Conservation (phyloP, 805 yeast species). For the Metschnikowia lachancei region DNA sequence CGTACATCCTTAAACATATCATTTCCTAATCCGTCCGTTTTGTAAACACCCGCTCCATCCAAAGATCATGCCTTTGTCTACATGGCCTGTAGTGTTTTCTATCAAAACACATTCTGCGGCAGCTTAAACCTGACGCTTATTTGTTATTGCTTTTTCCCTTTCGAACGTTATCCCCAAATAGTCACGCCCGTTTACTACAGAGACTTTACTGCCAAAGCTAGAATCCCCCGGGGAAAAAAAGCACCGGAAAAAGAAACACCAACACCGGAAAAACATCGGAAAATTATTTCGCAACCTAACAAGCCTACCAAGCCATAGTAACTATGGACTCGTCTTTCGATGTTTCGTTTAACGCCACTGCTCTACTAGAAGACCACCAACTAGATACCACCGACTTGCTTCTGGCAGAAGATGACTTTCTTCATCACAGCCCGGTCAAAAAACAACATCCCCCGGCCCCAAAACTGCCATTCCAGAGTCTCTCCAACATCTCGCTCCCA, state of each 20-base stretch:
- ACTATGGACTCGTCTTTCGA: constrained; percentile 19
- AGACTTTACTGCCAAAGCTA: background rate
- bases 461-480: constrained; percentile 9
- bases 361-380: constrained; percentile 19
- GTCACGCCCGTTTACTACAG: too few relatives aligned
- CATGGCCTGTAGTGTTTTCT: background rate
- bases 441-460: background rate
- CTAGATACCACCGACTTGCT: constrained; percentile 16
- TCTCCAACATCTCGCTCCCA: constrained; percentile 13
- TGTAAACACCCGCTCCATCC: constrained; percentile 15
- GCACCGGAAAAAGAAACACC: too few relatives aligned
- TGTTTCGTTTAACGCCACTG: constrained; percentile 18
- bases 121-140: background rate
- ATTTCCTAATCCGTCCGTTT: constrained; percentile 15
- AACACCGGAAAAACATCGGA: too few relatives aligned
- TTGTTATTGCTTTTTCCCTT: too few relatives aligned
- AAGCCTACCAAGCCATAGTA: too few relatives aligned
- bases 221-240: background rate
- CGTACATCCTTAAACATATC: constrained; percentile 3
- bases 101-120: background rate
- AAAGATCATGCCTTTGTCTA: background rate
- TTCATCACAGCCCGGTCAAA: constrained; percentile 16
- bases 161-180: too few relatives aligned
- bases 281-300: too few relatives aligned
- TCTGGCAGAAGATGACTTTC: constrained; percentile 7